phyloP scores from a whole-genome alignment of 352 stramenopile genomes.

The Peronospora farinosa region DNA sequence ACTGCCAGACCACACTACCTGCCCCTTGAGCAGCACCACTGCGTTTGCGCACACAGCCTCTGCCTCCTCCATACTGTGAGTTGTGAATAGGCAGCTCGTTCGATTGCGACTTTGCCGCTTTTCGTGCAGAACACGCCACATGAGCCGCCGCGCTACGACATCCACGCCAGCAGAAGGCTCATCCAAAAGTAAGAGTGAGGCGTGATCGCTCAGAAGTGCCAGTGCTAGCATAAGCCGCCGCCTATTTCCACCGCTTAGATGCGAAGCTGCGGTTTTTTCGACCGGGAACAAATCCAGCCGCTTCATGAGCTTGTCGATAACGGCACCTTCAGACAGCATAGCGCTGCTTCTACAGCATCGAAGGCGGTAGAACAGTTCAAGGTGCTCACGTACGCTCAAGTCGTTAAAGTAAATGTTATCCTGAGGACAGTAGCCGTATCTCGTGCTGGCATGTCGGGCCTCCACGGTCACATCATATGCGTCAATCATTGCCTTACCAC shows the following conservation, averaged over 20 bases:
- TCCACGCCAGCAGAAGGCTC: conserved; percentile 79
- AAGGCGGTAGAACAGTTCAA: conserved; percentile 64
- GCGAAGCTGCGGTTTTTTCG: conserved; percentile 38
- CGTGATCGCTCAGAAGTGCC: conserved; percentile 57
- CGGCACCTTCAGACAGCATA: conserved; percentile 21
- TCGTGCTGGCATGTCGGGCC: conserved; percentile 42
- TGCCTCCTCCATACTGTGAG: conserved; percentile 82
- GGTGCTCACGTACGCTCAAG: conserved; percentile 66
- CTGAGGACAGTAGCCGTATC: conserved; percentile 78
- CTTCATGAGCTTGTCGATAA: conserved; percentile 41
- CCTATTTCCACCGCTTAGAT: conserved; percentile 82
- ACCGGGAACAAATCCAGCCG: conserved; percentile 62
- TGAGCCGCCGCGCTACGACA: conserved; percentile 66
- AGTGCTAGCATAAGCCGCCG: conserved; percentile 73
- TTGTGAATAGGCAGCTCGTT: conserved; percentile 76
- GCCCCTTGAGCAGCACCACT: conserved; percentile 68
- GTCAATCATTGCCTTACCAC: conserved; percentile 51
- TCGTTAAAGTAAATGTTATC: conserved; percentile 70
- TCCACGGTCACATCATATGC: conserved; percentile 49
- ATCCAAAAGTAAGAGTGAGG: conserved; percentile 65
- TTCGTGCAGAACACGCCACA: conserved; percentile 72
- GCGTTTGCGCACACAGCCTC: conserved; percentile 79
- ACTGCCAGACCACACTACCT: conserved; percentile 65
- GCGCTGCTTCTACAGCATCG: conserved; percentile 28
- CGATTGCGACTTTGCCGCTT: conserved; percentile 41